Evolutionary conservation across 768 basidiomycete species (phyloP).

Genomic region (Naganishia kalamii): DNA sequence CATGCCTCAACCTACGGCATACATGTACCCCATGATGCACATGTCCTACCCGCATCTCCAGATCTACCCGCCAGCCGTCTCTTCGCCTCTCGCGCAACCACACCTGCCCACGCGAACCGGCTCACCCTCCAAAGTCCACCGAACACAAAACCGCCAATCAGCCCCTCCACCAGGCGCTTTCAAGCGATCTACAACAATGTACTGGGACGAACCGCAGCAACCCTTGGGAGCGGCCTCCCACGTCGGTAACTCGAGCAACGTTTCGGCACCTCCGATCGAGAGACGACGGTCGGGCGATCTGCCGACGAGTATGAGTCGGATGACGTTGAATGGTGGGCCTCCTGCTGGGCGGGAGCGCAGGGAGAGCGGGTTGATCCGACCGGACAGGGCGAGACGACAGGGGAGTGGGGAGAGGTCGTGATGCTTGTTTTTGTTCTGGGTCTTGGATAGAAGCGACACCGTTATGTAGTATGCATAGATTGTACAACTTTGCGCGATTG

Average conservation of each 20-base stretch:
- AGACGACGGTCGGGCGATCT: neutral
- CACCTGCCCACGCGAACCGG: neutral
- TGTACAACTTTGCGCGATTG: neutral
- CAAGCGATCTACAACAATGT: constrained; percentile 41
- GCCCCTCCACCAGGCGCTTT: constrained; percentile 5
- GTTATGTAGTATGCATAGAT: constrained; percentile 14
- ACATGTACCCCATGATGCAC: neutral
- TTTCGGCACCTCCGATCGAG: neutral
- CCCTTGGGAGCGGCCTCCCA: constrained; percentile 8
- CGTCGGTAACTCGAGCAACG: neutral
- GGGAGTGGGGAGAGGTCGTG: neutral
- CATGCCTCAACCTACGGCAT: neutral
- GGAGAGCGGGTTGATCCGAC: neutral
- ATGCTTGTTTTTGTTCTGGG: neutral
- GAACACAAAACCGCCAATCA: neutral
- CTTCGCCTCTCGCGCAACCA: neutral
- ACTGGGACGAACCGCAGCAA: constrained; percentile 42
- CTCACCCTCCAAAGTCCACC: neutral
- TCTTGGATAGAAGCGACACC: too few species aligned
- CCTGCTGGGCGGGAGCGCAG: neutral
- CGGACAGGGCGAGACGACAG: neutral
- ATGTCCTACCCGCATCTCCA: constrained; percentile 17
- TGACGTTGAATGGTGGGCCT: constrained; percentile 2
- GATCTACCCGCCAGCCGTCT: constrained; percentile 20
- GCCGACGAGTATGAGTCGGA: constrained; percentile 6